phyloP scores from a whole-genome alignment of 345 rosid genomes.

The Euphorbia tirucalli region DNA sequence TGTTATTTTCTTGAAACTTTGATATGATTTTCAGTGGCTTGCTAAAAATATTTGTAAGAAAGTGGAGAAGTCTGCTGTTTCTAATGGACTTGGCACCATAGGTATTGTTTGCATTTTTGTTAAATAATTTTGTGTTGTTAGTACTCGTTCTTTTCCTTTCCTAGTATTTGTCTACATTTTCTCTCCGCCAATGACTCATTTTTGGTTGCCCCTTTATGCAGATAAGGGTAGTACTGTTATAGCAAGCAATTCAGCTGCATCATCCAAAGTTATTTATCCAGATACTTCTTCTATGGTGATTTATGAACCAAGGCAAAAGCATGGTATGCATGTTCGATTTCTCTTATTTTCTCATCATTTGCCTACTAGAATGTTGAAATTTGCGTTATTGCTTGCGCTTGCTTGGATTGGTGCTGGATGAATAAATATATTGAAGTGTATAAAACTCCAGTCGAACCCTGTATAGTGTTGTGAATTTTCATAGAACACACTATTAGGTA shows the following conservation, averaged over 20 bases:
- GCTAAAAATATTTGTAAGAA: constrained; percentile 65
- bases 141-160: background rate
- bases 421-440: background rate
- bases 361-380: background rate
- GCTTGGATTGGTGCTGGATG: background rate
- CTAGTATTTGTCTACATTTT: constrained; percentile 1
- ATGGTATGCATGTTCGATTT: constrained; percentile 39
- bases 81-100: constrained; percentile 41
- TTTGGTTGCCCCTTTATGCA: constrained; percentile 15
- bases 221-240: constrained; percentile 37
- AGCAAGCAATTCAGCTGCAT: constrained; percentile 38
- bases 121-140: background rate
- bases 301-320: constrained; percentile 70
- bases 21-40: constrained; percentile 52
- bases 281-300: constrained; percentile 68
- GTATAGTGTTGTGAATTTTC: background rate
- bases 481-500: too few species aligned
- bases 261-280: constrained; percentile 55
- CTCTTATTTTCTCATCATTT: background rate
- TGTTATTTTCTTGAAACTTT: constrained; percentile 3
- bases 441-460: background rate
- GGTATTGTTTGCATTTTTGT: constrained; percentile 36
- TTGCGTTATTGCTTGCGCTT: background rate
- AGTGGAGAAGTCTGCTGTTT: constrained; percentile 53
- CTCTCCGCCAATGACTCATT: constrained; percentile 12